These are phyloP conservation scores for Trichoderma cornu-damae DNA, from an alignment of 2,329 filamentous ascomycete genomes.

Conservation along the genomic window DNA sequence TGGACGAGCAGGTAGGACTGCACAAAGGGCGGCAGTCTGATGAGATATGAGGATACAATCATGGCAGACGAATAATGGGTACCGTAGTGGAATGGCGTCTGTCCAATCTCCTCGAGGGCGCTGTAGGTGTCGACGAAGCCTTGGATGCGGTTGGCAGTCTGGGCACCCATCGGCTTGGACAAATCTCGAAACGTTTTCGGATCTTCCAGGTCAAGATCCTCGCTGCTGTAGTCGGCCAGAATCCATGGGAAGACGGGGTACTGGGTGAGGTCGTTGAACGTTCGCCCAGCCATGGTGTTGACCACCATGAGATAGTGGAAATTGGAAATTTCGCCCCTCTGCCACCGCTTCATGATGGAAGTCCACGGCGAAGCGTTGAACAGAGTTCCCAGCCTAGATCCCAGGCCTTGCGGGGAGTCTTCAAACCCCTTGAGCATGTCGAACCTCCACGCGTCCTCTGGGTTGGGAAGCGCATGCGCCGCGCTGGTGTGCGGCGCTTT, in stretches of 20 bases:
- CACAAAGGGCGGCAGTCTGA: slow-evolving; percentile 91
- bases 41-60: slow-evolving; percentile 96
- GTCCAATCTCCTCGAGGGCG: slow-evolving; percentile 85
- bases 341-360: slow-evolving; percentile 82
- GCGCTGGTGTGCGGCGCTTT: slow-evolving; percentile 78
- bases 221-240: slow-evolving; percentile 89
- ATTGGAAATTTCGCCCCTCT: slow-evolving; percentile 92
- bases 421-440: slow-evolving; percentile 71
- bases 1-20: slow-evolving; percentile 92
- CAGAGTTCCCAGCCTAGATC: slow-evolving; percentile 85
- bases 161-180: slow-evolving; percentile 93
- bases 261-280: slow-evolving; percentile 96
- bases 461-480: slow-evolving; percentile 62
- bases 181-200: slow-evolving; percentile 84
- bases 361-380: slow-evolving; percentile 81
- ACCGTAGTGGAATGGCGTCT: slow-evolving; percentile 92
- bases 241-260: slow-evolving; percentile 99
- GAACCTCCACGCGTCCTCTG: slow-evolving; percentile 86
- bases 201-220: slow-evolving; percentile 81
- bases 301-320: slow-evolving; percentile 99
- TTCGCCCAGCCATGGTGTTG: slow-evolving; percentile 93
- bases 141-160: slow-evolving; percentile 67
- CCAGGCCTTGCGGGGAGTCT: slow-evolving; percentile 58
- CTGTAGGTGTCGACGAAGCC: slow-evolving; percentile 82
- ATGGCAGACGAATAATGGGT: slow-evolving; percentile 99